phyloP scores from a whole-genome alignment of 208 protist species.

The Herpetomonas tarakana region DNA sequence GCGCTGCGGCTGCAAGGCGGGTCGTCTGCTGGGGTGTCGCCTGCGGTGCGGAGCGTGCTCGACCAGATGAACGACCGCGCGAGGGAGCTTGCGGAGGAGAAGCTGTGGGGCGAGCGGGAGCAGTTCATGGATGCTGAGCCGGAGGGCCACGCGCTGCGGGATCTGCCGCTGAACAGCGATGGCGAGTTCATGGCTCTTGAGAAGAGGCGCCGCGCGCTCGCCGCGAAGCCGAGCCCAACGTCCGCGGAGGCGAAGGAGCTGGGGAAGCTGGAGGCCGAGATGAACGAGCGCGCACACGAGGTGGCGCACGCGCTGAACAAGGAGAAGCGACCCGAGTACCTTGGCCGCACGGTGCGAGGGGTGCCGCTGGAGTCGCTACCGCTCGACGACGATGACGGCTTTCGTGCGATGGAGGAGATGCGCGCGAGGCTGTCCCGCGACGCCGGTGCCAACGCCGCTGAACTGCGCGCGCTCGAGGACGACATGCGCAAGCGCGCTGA shows the following conservation, averaged over 20 bases:
- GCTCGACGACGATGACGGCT: slow-evolving; percentile 52
- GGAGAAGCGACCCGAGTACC: slow-evolving; percentile 13
- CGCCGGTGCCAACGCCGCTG: slow-evolving; percentile 17
- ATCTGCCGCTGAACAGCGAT: slow-evolving; percentile 40
- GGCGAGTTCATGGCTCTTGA: slow-evolving; percentile 37
- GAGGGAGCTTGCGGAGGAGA: slow-evolving; percentile 43
- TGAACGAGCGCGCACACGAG: slow-evolving; percentile 24
- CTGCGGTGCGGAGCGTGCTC: slow-evolving; percentile 43
- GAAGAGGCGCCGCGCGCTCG: slow-evolving; percentile 25
- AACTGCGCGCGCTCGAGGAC: slow-evolving; percentile 28
- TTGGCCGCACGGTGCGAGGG: slow-evolving; percentile 22
- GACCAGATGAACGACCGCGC: slow-evolving; percentile 63
- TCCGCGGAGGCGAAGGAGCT: slow-evolving; percentile 20
- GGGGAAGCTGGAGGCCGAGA: slow-evolving; percentile 17
- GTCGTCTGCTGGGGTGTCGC: slow-evolving; percentile 21
- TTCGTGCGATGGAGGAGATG: slow-evolving; percentile 31
- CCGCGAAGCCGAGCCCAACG: slow-evolving; percentile 14
- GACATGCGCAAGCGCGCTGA: slow-evolving; percentile 36
- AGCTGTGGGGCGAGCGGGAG: slow-evolving; percentile 13
- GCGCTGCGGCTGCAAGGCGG: slow-evolving; percentile 40
- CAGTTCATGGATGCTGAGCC: slow-evolving; percentile 33
- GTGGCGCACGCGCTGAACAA: slow-evolving; percentile 23
- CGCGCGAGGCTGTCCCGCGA: slow-evolving; percentile 19
- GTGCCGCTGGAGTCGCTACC: slow-evolving; percentile 35
- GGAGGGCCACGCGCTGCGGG: slow-evolving; percentile 27